Evolutionary conservation across 352 stramenopile genomes (phyloP).

Genomic region (Pythium insidiosum): DNA sequence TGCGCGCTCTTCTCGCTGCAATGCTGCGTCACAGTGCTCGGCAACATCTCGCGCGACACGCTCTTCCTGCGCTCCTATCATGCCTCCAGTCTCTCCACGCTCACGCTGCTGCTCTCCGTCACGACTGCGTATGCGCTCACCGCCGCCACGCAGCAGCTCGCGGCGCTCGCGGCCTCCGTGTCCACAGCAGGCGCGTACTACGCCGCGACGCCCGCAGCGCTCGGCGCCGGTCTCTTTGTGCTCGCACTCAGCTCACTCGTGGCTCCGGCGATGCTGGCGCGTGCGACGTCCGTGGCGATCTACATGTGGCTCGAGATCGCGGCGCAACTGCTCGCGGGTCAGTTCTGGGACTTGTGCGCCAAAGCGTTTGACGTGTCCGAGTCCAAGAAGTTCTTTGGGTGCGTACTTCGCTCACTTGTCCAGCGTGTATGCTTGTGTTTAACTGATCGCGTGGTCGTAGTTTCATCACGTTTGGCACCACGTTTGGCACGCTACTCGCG

Average conservation of each 20-base stretch:
- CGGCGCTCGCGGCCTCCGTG: slow-evolving; percentile 14
- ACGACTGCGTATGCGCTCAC: slow-evolving; percentile 67
- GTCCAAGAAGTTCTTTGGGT: slow-evolving; percentile 83
- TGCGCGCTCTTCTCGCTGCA: slow-evolving; percentile 73
- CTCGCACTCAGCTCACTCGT: slow-evolving; percentile 46
- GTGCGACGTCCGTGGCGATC: slow-evolving; percentile 41
- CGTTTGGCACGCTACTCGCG: slow-evolving; percentile 63
- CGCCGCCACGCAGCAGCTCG: slow-evolving; percentile 24
- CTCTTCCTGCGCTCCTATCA: slow-evolving; percentile 74
- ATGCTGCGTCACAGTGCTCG: slow-evolving; percentile 66
- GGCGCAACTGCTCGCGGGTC: slow-evolving; percentile 61
- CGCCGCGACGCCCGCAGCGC: slow-evolving; percentile 27
- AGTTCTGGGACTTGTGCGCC: slow-evolving; percentile 85
- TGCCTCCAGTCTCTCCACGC: slow-evolving; percentile 57
- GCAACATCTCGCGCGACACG: slow-evolving; percentile 72
- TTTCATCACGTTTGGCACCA: slow-evolving; percentile 81
- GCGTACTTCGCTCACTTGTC: slow-evolving; percentile 1
- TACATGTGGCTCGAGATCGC: slow-evolving; percentile 82
- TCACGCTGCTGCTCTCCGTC: slow-evolving; percentile 68
- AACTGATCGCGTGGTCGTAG: slow-evolving; percentile 5
- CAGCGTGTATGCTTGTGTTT: not conserved
- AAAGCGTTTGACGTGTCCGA: slow-evolving; percentile 73
- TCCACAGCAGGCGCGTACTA: slow-evolving; percentile 38
- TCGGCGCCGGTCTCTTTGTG: slow-evolving; percentile 31
- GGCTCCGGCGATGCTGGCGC: slow-evolving; percentile 27